Conservation (phyloP, 768 basidiomycete species). For the Naganishia kalamii region DNA sequence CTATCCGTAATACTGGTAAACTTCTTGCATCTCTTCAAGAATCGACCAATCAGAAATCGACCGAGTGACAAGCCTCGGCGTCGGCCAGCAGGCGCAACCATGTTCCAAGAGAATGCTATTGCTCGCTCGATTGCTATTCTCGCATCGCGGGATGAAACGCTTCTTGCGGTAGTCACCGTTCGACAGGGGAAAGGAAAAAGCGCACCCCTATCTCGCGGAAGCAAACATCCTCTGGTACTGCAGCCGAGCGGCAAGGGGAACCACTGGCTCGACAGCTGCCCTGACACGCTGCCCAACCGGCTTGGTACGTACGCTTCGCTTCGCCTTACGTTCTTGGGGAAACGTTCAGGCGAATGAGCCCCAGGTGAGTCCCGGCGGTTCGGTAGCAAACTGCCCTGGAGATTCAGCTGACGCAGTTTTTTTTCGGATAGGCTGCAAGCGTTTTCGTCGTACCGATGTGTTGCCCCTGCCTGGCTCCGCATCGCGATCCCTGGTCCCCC, state of each 20-base stretch:
- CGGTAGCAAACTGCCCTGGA: neutral
- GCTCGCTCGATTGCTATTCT: neutral
- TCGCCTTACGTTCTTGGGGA: neutral
- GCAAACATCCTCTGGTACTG: neutral
- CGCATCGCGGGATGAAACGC: neutral
- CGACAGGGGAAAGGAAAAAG: neutral
- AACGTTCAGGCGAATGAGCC: neutral
- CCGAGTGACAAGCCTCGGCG: neutral
- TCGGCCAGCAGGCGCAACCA: neutral
- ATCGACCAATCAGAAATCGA: neutral
- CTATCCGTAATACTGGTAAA: too few relatives aligned
- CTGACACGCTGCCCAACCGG: neutral
- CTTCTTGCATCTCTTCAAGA: neutral
- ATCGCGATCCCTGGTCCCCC: neutral
- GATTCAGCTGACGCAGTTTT: constrained; percentile 3
- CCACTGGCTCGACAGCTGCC: neutral
- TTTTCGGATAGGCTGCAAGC: neutral
- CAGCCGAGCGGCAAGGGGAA: too few relatives aligned
- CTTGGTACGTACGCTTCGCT: neutral
- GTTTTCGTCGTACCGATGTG: neutral
- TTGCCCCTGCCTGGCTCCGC: constrained; percentile 12
- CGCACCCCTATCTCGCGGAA: neutral
- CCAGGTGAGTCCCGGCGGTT: constrained; percentile 6
- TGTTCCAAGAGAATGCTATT: neutral
- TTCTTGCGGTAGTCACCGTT: too few relatives aligned